Base-by-base conservation (phyloP, 2,329 filamentous ascomycete genomes). In the Xylariaceae sp. region DNA sequence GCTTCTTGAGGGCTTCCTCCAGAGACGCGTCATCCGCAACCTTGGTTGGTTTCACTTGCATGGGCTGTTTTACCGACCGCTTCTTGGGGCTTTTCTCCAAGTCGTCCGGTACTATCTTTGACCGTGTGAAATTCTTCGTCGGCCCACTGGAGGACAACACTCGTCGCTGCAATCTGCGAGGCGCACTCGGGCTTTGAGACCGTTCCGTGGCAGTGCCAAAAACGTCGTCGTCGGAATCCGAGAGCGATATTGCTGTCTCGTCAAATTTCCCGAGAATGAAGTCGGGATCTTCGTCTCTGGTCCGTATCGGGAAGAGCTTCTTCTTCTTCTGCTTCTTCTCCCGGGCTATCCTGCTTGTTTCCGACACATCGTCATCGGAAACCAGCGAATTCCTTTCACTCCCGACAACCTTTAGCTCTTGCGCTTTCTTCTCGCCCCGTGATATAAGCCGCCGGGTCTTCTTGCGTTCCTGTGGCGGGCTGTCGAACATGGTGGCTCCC, bases 1-100 rank as follows among this genome's bases (percentile, higher is more conserved):
- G 53, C 36, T 59, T 58, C n/a, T 55, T 36, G 36, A 60, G 59
- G 27, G 40, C 48, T 33, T 59, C 52, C 33, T 59, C 57, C 9
- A 60, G 40, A 14, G 50, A 43, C 29, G 28, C 48, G 32, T 46
- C 44, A 4, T 42, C 31, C 13, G 43, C 38, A 13, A 35, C 14
- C 15, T 49, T 50, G 13, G 38, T n/a, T 15, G 21, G 21, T 24
- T 6, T 11, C 21, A 11, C 7, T 44, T 44, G n/a, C 45, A 45
- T 13, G 38, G 34, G 29, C 43, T 47, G 34, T 31, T 43, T 44
- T 24, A 44, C 31, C 17, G 34, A 9, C 21, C 18, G 46, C 24
- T 53, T 51, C 19, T 37, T 43, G 28, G 46, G 34, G 21, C 41
- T 34, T 31, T 26, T 27, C 34, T 18, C 15, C 33, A 31, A 14